These are phyloP conservation scores for Coix lacrymajobi DNA, from an alignment of 176 grass and related monocot species.

Conservation along the genomic window DNA sequence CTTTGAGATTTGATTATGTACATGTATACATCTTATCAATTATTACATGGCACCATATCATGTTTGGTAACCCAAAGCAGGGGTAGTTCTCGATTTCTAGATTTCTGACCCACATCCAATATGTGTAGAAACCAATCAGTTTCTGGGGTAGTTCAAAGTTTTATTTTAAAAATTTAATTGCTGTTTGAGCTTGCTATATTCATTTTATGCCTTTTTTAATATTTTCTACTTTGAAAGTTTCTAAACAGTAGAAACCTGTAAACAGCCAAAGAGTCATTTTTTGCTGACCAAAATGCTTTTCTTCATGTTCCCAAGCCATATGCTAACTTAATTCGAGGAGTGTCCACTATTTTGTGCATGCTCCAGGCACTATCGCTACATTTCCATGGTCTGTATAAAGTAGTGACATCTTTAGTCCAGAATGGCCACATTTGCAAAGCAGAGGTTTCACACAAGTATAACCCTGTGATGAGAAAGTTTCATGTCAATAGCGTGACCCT, in stretches of 20 bases:
- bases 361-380: background rate
- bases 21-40: constrained; percentile 3
- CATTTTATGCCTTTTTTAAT: background rate
- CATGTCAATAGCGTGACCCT: background rate
- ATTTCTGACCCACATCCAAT: too few relatives aligned
- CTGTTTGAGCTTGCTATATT: background rate
- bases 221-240: background rate
- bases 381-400: background rate
- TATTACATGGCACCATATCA: background rate
- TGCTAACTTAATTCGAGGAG: background rate
- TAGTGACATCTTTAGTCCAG: background rate
- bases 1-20: constrained; percentile 7
- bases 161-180: background rate
- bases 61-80: background rate
- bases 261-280: background rate
- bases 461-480: background rate
- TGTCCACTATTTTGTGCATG: background rate
- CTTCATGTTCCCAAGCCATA: background rate
- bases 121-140: background rate
- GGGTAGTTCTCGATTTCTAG: background rate
- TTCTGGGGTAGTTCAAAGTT: background rate
- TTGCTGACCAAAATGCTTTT: background rate
- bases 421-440: background rate
- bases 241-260: background rate
- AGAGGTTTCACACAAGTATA: background rate